A percentile compares a stretch with the other conserved stretches of the same genome.
These are phyloP conservation scores for Litsea cubeba DNA, from an alignment of 164 flowering plant species.

Conservation along the genomic window DNA sequence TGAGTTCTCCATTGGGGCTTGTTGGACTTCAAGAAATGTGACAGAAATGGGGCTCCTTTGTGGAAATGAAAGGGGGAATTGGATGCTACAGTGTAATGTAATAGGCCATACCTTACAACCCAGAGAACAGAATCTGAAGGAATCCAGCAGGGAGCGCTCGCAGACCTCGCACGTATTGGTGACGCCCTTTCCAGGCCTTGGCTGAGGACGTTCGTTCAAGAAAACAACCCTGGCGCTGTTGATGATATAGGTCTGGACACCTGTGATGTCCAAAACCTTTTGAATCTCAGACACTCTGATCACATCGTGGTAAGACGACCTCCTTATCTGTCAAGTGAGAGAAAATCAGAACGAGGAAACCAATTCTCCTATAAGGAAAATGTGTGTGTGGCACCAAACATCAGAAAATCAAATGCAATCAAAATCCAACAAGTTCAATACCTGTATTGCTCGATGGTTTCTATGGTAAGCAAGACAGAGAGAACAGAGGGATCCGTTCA, in stretches of 20 bases:
- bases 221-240: conserved; percentile 91
- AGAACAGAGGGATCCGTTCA: conserved; percentile 80
- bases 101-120: conserved; percentile 79
- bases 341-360: not conserved
- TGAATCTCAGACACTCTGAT: conserved; percentile 85
- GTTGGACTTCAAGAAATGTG: not conserved
- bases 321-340: conserved; percentile 56
- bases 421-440: conserved; percentile 8
- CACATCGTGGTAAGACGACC: conserved; percentile 96
- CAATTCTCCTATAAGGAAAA: not conserved
- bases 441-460: conserved; percentile 86
- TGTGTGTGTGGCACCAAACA: not conserved
- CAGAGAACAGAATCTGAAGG: conserved; percentile 88
- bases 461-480: conserved; percentile 67
- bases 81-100: too few species aligned
- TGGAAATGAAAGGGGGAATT: too few species aligned
- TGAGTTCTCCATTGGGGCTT: not conserved
- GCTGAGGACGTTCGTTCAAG: conserved; percentile 88
- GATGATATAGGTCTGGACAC: conserved; percentile 86
- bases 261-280: conserved; percentile 71
- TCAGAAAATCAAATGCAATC: not conserved
- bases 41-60: too few species aligned
- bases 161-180: conserved; percentile 88
- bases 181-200: conserved; percentile 93
- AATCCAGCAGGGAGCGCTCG: conserved; percentile 82